These are phyloP conservation scores for Porphyrellus sp. DNA, from an alignment of 1,284 basidiomycete genomes.

Conservation along the genomic window DNA sequence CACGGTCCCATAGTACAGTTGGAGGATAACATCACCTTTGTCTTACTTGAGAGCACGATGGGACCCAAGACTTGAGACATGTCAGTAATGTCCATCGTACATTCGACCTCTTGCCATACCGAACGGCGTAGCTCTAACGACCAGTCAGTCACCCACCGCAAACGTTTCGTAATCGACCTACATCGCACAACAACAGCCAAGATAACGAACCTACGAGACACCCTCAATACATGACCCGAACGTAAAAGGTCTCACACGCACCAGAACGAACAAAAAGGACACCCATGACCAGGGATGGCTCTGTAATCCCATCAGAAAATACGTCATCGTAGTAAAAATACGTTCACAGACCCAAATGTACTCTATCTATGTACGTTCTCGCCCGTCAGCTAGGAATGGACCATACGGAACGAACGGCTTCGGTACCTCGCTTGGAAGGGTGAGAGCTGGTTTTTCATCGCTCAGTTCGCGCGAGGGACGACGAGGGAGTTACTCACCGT, in stretches of 20 bases:
- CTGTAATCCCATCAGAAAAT: constrained; percentile 1
- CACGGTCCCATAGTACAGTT: not conserved
- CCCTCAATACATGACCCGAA: not conserved
- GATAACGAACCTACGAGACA: constrained; percentile 7
- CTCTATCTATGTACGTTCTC: constrained; percentile 1
- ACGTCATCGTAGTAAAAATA: not conserved
- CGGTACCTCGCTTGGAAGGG: constrained; percentile 4
- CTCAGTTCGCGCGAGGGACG: too few relatives aligned
- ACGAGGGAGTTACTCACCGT: too few relatives aligned
- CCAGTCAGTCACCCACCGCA: not conserved
- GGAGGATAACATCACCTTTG: not conserved
- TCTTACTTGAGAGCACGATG: too few relatives aligned
- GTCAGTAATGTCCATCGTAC: not conserved
- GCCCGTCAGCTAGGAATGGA: not conserved
- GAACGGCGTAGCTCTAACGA: not conserved
- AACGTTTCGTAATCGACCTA: not conserved
- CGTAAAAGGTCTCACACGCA: not conserved
- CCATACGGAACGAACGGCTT: not conserved
- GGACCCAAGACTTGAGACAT: not conserved
- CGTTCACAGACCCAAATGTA: constrained; percentile 10
- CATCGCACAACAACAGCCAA: constrained; percentile 4
- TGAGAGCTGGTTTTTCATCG: constrained; percentile 8
- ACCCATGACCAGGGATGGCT: constrained; percentile 4
- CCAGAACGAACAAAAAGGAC: constrained; percentile 7
- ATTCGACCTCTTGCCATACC: not conserved